phyloP scores from a whole-genome alignment of 2,329 filamentous ascomycete species.

The Pyrenophora tritici-repentis region DNA sequence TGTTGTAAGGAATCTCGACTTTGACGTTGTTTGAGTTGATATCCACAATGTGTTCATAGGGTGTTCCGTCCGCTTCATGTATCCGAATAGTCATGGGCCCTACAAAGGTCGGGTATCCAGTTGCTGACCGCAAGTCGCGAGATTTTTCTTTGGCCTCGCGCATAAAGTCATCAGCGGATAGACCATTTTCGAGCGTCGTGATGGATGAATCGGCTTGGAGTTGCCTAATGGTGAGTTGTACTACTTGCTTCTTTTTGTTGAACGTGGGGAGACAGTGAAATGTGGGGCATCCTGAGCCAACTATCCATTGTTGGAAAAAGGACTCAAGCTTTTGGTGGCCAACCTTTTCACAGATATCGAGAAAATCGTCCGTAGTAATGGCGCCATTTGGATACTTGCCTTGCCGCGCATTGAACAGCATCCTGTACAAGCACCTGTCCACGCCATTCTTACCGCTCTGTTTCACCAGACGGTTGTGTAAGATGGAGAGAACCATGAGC shows the following conservation, averaged over 20 bases:
- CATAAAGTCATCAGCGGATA: constrained; percentile 78
- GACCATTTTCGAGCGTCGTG: constrained; percentile 35
- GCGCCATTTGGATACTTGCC: constrained; percentile 72
- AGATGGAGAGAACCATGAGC: constrained; percentile 86
- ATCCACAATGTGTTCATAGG: constrained; percentile 96
- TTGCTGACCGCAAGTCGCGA: constrained; percentile 69
- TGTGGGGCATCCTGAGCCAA: constrained; percentile 83
- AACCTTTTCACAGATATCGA: constrained; percentile 83
- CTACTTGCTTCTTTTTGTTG: constrained; percentile 95
- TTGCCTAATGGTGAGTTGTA: constrained; percentile 89
- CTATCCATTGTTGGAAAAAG: constrained; percentile 94
- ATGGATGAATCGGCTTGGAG: constrained; percentile 39
- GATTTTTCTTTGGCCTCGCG: constrained; percentile 81
- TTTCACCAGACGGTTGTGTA: constrained; percentile 90
- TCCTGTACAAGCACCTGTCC: constrained; percentile 80
- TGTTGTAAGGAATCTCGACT: constrained; percentile 97
- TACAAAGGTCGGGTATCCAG: constrained; percentile 80
- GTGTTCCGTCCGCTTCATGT: constrained; percentile 96
- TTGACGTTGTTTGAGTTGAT: constrained; percentile 85
- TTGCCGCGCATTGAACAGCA: constrained; percentile 84
- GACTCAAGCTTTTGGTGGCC: constrained; percentile 84
- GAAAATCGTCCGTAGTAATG: constrained; percentile 78
- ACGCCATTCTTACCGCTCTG: constrained; percentile 83
- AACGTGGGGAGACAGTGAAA: constrained; percentile 88
- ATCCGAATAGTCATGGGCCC: constrained; percentile 98